Evolutionary conservation across 495 filamentous ascomycete species (phyloP).

Genomic region (Hyaloscypha bicolor): DNA sequence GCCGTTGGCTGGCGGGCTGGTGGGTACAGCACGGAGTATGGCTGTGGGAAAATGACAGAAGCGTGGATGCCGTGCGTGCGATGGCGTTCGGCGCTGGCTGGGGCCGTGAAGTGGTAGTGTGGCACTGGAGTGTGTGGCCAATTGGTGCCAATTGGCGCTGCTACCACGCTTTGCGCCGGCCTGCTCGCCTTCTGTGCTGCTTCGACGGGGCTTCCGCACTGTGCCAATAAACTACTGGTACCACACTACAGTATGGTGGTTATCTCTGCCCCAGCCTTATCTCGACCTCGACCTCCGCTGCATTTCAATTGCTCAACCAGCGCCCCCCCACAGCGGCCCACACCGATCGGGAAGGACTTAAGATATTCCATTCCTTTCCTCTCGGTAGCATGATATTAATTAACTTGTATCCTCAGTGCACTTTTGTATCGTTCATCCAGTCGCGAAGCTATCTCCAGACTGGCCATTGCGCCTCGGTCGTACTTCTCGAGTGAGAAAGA

Average conservation of each 20-base stretch:
- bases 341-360: background rate
- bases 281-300: background rate
- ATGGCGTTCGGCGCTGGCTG: background rate
- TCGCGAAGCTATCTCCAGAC: too few relatives aligned
- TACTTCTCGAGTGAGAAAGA: too few relatives aligned
- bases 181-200: background rate
- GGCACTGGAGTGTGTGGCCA: background rate
- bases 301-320: background rate
- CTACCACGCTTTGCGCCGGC: background rate
- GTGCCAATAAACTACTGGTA: background rate
- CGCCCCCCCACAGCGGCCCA: background rate
- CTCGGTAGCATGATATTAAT: background rate
- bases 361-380: background rate
- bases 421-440: too few relatives aligned
- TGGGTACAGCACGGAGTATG: background rate
- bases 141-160: background rate
- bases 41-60: too few relatives aligned
- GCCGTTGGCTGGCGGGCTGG: background rate
- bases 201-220: conserved; percentile 7
- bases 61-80: background rate
- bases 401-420: background rate
- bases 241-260: background rate
- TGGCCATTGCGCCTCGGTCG: too few relatives aligned
- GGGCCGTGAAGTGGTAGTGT: background rate
- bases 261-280: conserved; percentile 12